Evolutionary conservation across 2,329 filamentous ascomycete genomes (phyloP).

Genomic region (Beauveria brongniartii): DNA sequence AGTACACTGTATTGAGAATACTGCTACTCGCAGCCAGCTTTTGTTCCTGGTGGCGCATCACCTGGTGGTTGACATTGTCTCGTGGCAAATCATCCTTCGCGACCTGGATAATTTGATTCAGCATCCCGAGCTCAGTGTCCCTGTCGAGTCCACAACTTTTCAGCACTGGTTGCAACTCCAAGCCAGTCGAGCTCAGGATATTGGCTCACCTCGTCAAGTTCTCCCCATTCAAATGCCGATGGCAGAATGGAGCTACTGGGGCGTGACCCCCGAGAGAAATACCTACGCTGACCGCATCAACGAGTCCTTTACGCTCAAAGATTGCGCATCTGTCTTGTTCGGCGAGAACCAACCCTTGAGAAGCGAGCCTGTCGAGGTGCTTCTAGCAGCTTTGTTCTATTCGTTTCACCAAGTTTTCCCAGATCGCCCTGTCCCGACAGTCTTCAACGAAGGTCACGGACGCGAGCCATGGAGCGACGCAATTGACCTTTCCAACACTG

Average conservation of each 20-base stretch:
- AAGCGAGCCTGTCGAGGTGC: slow-evolving; percentile 30
- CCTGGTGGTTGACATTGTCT: slow-evolving; percentile 34
- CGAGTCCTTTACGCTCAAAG: neutral
- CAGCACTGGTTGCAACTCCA: neutral
- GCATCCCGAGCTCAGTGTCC: neutral
- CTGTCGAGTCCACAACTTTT: neutral
- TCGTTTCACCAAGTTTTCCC: slow-evolving; percentile 16
- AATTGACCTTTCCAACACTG: slow-evolving; percentile 24
- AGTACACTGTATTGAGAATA: neutral
- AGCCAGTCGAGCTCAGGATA: neutral
- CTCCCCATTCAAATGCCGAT: neutral
- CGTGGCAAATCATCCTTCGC: slow-evolving; percentile 30
- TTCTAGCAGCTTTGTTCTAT: neutral
- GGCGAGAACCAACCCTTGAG: slow-evolving; percentile 27
- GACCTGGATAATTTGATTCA: neutral
- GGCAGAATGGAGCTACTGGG: neutral
- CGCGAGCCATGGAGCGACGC: slow-evolving; percentile 23
- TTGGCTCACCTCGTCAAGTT: neutral
- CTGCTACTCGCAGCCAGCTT: neutral
- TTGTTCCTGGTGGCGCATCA: slow-evolving; percentile 6
- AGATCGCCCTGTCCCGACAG: slow-evolving; percentile 20
- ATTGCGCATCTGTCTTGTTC: neutral
- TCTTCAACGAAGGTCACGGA: slow-evolving; percentile 28
- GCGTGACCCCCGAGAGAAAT: neutral
- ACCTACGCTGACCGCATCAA: neutral